Conservation (phyloP, 2,329 filamentous ascomycete species). For the Phaeosphaeriaceae sp. region DNA sequence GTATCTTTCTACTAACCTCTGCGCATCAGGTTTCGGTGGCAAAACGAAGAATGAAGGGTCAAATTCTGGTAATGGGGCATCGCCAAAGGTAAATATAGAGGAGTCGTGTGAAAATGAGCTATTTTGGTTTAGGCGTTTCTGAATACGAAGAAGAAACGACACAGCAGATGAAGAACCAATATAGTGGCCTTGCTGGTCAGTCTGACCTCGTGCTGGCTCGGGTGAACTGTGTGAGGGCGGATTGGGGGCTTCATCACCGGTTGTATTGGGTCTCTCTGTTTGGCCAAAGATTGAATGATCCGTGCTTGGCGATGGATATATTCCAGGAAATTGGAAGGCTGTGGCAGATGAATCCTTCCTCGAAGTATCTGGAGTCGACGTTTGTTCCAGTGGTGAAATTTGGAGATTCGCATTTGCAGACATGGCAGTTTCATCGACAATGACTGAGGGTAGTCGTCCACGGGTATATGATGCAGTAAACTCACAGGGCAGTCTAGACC, state of each 20-base stretch:
- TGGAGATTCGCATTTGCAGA: conserved; percentile 22
- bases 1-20: conserved; percentile 59
- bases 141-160: conserved; percentile 59
- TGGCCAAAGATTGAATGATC: conserved; percentile 23
- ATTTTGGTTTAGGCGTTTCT: conserved; percentile 56
- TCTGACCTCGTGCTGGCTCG: conserved; percentile 51
- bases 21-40: conserved; percentile 50
- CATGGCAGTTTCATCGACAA: conserved; percentile 42
- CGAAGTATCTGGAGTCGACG: conserved; percentile 13
- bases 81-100: conserved; percentile 59
- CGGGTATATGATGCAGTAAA: conserved; percentile 59
- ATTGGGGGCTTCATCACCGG: conserved; percentile 22
- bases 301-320: conserved; percentile 20
- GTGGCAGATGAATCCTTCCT: conserved; percentile 18
- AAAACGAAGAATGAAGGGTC: conserved; percentile 54
- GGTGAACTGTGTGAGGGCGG: conserved; percentile 51
- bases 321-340: conserved; percentile 27
- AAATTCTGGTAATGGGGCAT: conserved; percentile 56
- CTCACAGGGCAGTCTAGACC: conserved; percentile 50
- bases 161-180: conserved; percentile 57
- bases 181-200: conserved; percentile 56
- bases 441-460: conserved; percentile 52
- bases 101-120: conserved; percentile 45
- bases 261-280: conserved; percentile 18
- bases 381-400: conserved; percentile 20